Evolutionary conservation across 2,329 filamentous ascomycete genomes (phyloP).

Genomic region (Monosporascus sp.): DNA sequence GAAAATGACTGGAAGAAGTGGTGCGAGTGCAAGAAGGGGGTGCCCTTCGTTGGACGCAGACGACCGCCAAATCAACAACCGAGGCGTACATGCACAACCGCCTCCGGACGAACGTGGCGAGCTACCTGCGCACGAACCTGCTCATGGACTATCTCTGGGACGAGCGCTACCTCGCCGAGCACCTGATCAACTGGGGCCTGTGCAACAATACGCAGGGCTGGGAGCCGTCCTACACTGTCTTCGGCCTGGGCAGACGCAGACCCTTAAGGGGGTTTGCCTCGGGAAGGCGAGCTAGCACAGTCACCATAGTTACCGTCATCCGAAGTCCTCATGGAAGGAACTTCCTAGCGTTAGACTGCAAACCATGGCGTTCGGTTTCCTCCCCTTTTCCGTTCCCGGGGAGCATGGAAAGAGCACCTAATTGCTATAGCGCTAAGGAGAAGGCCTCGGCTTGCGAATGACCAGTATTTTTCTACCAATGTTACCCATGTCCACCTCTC

Average conservation of each 20-base stretch:
- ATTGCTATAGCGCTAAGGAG: too few species aligned
- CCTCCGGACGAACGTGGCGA: slow-evolving; percentile 58
- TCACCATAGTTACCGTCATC: too few species aligned
- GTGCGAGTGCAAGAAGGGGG: slow-evolving; percentile 56
- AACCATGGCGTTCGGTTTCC: too few species aligned
- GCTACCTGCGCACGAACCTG: slow-evolving; percentile 59
- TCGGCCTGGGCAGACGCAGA: slow-evolving; percentile 47
- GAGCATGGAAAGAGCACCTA: too few species aligned
- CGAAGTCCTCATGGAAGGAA: too few species aligned
- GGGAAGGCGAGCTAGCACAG: too few species aligned
- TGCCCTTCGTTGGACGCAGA: slow-evolving; percentile 64
- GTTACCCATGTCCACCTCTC: too few species aligned
- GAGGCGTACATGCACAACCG: slow-evolving; percentile 63
- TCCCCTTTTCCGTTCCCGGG: too few species aligned
- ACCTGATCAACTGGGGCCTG: slow-evolving; percentile 57
- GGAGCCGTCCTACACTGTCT: slow-evolving; percentile 69
- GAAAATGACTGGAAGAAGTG: slow-evolving; percentile 52
- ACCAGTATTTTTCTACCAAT: too few species aligned
- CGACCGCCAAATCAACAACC: slow-evolving; percentile 54
- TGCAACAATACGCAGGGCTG: slow-evolving; percentile 60
- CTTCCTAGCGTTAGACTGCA: too few species aligned
- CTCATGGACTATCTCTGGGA: slow-evolving; percentile 61
- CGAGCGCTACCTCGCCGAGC: slow-evolving; percentile 60
- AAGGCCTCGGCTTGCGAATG: too few species aligned
- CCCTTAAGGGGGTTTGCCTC: slow-evolving; percentile 2